Conservation (phyloP, 2,329 filamentous ascomycete genomes). For the Cytospora leucostoma region DNA sequence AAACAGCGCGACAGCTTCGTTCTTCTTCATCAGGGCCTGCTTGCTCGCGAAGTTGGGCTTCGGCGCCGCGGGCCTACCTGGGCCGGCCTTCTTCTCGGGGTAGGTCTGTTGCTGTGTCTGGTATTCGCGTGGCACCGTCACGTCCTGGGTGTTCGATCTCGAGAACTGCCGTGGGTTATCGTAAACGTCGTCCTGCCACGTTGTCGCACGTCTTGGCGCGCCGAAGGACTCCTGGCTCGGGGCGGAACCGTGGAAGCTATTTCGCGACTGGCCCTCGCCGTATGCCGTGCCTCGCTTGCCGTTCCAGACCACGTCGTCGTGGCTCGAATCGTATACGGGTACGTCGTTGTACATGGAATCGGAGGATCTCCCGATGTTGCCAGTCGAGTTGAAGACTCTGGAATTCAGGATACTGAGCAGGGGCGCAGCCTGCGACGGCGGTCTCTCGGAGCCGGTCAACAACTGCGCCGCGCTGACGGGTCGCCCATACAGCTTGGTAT, state of each 20-base stretch:
- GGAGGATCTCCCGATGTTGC: constrained; percentile 42
- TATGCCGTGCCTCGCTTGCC: constrained; percentile 69
- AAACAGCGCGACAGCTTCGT: constrained; percentile 88
- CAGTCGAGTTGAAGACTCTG: constrained; percentile 75
- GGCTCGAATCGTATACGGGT: constrained; percentile 81
- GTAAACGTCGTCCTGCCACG: constrained; percentile 77
- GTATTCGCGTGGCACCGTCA: constrained; percentile 33
- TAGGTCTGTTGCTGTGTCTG: constrained; percentile 39
- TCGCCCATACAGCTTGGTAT: constrained; percentile 91
- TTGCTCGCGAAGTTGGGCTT: constrained; percentile 79
- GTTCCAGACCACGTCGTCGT: constrained; percentile 85
- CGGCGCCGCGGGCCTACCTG: constrained; percentile 79
- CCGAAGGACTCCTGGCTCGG: constrained; percentile 51
- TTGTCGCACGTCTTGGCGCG: constrained; percentile 62
- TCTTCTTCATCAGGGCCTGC: constrained; percentile 58
- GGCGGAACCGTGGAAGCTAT: constrained; percentile 32
- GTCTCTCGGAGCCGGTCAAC: constrained; percentile 73
- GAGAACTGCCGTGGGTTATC: constrained; percentile 56
- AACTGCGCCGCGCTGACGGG: constrained; percentile 80
- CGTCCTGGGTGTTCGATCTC: constrained; percentile 55
- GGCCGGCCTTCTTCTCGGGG: constrained; percentile 51
- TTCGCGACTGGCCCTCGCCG: constrained; percentile 62
- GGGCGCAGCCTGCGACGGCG: constrained; percentile 80
- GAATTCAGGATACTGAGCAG: constrained; percentile 85
- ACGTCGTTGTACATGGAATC: constrained; percentile 90